Conservation (phyloP, 768 basidiomycete genomes). For the Podaxis carcinomalis region DNA sequence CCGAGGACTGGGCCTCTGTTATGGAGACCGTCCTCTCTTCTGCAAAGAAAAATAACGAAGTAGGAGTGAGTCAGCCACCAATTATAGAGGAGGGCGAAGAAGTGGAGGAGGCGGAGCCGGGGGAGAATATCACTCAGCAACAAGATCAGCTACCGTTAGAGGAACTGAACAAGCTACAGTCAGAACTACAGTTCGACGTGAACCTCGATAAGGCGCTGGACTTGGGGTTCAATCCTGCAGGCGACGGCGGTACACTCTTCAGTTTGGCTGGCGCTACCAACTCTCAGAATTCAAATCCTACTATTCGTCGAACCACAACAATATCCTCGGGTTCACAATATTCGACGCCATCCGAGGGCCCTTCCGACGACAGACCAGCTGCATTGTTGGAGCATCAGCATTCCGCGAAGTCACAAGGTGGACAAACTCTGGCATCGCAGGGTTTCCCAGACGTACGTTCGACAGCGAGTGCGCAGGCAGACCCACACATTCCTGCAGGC, state of each 20-base stretch:
- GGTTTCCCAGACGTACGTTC: constrained; percentile 19
- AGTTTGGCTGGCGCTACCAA: neutral
- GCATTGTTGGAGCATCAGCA: constrained; percentile 25
- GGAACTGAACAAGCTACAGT: constrained; percentile 3
- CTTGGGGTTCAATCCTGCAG: constrained; percentile 7
- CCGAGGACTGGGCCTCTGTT: constrained; percentile 38
- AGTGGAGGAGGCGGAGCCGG: neutral
- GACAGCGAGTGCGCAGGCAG: constrained; percentile 20
- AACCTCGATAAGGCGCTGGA: constrained; percentile 9
- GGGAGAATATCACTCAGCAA: neutral
- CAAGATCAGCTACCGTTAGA: neutral
- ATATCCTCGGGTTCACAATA: neutral
- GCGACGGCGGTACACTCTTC: constrained; percentile 1
- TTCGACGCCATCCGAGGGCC: neutral
- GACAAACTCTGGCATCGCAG: neutral
- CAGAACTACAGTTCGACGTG: constrained; percentile 5
- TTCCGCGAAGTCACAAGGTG: constrained; percentile 4
- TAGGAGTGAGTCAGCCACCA: constrained; percentile 11
- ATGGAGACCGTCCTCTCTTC: constrained; percentile 33
- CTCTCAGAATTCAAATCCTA: constrained; percentile 3
- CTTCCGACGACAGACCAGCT: constrained; percentile 28
- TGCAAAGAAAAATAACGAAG: constrained; percentile 15
- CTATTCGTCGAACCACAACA: constrained; percentile 4
- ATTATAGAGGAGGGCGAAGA: constrained; percentile 1
- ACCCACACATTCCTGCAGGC: neutral